Base-by-base conservation (phyloP, 305 asterid genomes). In the Stenogyne calaminthoides region DNA sequence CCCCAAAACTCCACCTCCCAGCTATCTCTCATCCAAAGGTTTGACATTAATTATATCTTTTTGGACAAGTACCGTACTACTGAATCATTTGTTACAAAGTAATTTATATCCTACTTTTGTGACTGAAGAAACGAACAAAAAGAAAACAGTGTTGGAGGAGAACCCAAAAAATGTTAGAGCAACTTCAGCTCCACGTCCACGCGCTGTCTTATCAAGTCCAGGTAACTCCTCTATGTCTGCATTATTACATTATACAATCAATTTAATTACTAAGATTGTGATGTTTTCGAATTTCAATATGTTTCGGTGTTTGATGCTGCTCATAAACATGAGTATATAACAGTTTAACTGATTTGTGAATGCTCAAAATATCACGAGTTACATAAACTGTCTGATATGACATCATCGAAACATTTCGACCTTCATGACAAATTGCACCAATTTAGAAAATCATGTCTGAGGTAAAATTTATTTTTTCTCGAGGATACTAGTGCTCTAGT, bases 201-300 rank as follows among this genome's bases (percentile, higher is more conserved):
- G 97, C 58, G 98, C 98, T 16, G 96, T 90, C 76, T 83, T 92
- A 74, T 92, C 98, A 12, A 92, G 97, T 76, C 97, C 93, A 59
- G 98, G 98, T 88, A 79, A 74, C 69, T 46, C 25, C 3, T 55
- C 51, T 56, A 20, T 44, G 39, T 4, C 34, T 49, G 76, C 60
- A 29, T 32, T 22, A n/a, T 46, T 22, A 44, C 36, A 52, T 10
- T 7, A 46, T 5, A 12, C 40, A 20, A 37, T 70, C 18, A 18
- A 7, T 51, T 1, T 47, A 20, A 47, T 22, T 22, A 22, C 22
- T 44, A 47, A 14, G 27, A 36, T 64, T 25, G 42, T 34, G 22
- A 18, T 36, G 64, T n/a, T 39, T 1, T 2, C 10, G 61, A 8
- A 22, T 55, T 22, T 20, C 11, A 19, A 2, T 9, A 4, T 7